Evolutionary conservation across 306 rosid genomes (phyloP).

Genomic region (Castanea crenata): DNA sequence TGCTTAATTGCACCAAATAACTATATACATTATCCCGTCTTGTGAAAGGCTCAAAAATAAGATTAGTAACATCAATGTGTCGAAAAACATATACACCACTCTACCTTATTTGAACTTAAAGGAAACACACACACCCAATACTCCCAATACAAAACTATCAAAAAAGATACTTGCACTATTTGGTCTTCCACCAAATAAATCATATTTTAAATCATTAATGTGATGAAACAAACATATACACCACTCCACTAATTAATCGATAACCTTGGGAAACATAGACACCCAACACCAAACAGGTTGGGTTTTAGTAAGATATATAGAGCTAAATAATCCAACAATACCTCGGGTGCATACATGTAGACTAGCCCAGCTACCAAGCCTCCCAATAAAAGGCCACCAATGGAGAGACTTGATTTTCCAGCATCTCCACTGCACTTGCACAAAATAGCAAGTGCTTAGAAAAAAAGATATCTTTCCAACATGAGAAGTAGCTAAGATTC

Average conservation of each 20-base stretch:
- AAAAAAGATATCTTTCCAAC: neutral
- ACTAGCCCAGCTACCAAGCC: slow-evolving; percentile 46
- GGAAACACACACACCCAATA: neutral
- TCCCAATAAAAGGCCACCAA: slow-evolving; percentile 65
- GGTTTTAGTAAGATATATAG: neutral
- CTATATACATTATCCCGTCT: neutral
- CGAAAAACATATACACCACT: neutral
- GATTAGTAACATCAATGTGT: neutral
- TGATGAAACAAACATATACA: too few species aligned
- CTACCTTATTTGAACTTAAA: neutral
- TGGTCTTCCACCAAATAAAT: slow-evolving; percentile 27
- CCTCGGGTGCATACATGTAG: slow-evolving; percentile 63
- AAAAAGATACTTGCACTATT: slow-evolving; percentile 45
- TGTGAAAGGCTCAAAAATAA: neutral
- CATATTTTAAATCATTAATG: too few species aligned
- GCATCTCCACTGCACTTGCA: slow-evolving; percentile 43
- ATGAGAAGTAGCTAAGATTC: too few species aligned
- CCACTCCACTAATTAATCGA: neutral
- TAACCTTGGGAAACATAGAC: neutral
- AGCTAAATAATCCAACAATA: slow-evolving; percentile 20
- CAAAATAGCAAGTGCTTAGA: neutral
- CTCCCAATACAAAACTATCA: slow-evolving; percentile 49
- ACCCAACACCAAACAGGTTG: neutral
- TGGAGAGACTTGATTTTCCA: slow-evolving; percentile 37
- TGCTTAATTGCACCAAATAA: neutral